Evolutionary conservation across 495 filamentous ascomycete genomes (phyloP), one percentile per base, ranked within the genome.

Genomic region (Pyronema omphalodes): DNA sequence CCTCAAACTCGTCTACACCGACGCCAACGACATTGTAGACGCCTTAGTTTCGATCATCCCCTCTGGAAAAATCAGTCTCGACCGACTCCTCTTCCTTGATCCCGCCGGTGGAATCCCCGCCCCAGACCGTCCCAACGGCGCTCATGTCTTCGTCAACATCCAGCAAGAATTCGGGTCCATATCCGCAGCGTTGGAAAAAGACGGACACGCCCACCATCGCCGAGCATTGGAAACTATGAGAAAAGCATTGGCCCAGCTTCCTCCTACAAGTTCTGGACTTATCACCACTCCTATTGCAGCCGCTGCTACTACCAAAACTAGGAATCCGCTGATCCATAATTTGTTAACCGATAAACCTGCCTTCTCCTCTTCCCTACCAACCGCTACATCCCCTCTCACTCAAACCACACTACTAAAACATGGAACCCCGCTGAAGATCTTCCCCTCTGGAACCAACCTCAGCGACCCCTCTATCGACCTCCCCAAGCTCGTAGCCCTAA

Each of bases 311-410:
- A 86, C 55, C 74, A 77, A 49, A 80, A 81, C 64, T 79, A 84
- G 57, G 58, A 96, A 99, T 62, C 87, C 88, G 0, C 74, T 99
- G 9, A 95, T 99, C 52, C 91, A 96, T 67, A 96, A 93, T 60
- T 81, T 96, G 7, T 76, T 99, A 14, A 99, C 91, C 12, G 88
- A 99, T 68, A 89, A 94, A 64, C 91, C 91, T 1, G 71, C 85
- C 17, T 80, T 86, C 55, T 95, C 88, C 8, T 87, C 91, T 1
- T 99, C 91, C 0, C 72, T 99, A 0, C 91, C 91, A 0, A 68
- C 77, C 3, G 46, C 75, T 81, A 12, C 69, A 65, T 35, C 63
- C 61, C 45, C 34, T 3, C 35, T 50, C 9, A 62, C 74, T 3
- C 76, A 70, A 54, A 83, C 77, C 50, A 99, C 91, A 0, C 83